Conservation (phyloP, 1,284 basidiomycete species). For the Fistulinella staudtii region DNA sequence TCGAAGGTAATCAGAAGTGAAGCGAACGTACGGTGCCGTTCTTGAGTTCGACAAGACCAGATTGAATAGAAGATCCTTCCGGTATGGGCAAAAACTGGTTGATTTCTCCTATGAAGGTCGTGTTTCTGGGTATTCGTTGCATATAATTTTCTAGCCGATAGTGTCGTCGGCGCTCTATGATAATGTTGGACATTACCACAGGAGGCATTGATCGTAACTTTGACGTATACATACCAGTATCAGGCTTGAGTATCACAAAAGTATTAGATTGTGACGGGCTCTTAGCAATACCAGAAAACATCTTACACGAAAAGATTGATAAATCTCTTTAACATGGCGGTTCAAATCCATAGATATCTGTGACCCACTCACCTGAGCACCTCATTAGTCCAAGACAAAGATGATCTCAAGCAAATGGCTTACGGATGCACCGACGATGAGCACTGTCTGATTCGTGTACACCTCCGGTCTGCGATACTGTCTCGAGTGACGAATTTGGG, state of each 20-base stretch:
- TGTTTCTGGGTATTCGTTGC: conserved; percentile 10
- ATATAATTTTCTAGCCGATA: conserved; percentile 2
- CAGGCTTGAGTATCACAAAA: neutral
- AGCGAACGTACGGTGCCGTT: conserved; percentile 16
- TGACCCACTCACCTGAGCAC: conserved; percentile 5
- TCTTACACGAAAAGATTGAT: conserved; percentile 10
- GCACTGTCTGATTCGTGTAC: conserved; percentile 38
- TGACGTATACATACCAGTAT: conserved; percentile 6
- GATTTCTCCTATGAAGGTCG: conserved; percentile 17
- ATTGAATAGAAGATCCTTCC: conserved; percentile 11
- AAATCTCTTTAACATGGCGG: neutral
- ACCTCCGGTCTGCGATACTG: conserved; percentile 42
- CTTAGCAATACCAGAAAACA: too few relatives aligned
- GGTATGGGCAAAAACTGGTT: conserved; percentile 8
- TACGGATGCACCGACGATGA: conserved; percentile 41
- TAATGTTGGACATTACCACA: neutral
- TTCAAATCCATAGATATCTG: conserved; percentile 10
- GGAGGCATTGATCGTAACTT: neutral
- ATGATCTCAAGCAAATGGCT: neutral
- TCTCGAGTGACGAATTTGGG: conserved; percentile 38
- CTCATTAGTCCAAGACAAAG: neutral
- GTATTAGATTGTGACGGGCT: neutral
- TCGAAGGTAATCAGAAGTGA: too few relatives aligned
- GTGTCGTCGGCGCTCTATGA: neutral
- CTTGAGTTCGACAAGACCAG: conserved; percentile 11